Base-by-base conservation (phyloP, 345 rosid species). In the Rhodamnia argentea region DNA sequence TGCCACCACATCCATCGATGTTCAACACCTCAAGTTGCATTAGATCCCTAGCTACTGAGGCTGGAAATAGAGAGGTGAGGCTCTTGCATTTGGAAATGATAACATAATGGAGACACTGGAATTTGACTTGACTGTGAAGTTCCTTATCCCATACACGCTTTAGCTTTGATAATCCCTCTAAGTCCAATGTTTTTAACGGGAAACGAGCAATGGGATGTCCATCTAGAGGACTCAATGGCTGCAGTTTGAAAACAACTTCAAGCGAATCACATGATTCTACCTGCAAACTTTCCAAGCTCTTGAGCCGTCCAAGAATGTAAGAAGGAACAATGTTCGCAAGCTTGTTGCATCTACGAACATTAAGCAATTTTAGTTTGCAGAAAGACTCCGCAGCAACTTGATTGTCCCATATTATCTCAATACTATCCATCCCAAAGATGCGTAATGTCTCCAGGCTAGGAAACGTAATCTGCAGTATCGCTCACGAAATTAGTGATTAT, bases 341-440 rank as follows among this genome's bases (percentile, higher is more conserved):
- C 70, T 60, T 60, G 13, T 1, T 2, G 70, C 37, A 27, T 0
- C 4, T 2, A 27, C 2, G 0, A 6, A 60, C 70, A 0, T 1
- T 0, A 14, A 60, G 70, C 1, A 2, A n/a, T 6, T 60, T n/a
- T 13, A 60, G 70, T n/a, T 60, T n/a, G 37, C 13, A 2, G 37
- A 60, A 60, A 13, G 70, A 60, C 15, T 60, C 5, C 1, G 0
- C 4, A 1, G 37, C 70, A n/a, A 60, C 37, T 60, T 60, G 70
- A n/a, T 60, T 60, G 70, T 60, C 70, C 20, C 70, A 60, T 60
- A 60, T 2, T 60, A 13, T 60, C 37, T 13, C 70, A n/a, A 60
- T n/a, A 13, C 14, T 60, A n/a, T 13, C 20, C 37, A n/a, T n/a
- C 0, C 1, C n/a, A n/a, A n/a, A 0, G 1, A 60, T n/a, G 0